phyloP scores from a whole-genome alignment of 2,329 filamentous ascomycete species.

The Sphaerostilbella broomeana region DNA sequence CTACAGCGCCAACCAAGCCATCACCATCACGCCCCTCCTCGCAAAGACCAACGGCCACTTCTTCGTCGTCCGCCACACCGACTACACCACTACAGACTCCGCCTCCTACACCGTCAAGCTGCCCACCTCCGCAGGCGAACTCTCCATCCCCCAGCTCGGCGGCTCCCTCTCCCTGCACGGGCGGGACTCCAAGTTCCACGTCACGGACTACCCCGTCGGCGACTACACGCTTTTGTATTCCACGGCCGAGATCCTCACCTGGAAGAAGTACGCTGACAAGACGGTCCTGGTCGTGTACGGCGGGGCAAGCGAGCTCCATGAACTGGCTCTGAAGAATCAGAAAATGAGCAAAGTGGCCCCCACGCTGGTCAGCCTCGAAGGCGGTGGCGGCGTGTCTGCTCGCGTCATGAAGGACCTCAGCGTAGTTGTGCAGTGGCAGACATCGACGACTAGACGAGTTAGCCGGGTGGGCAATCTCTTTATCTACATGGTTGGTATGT shows the following conservation, averaged over 20 bases:
- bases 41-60: constrained; percentile 50
- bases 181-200: constrained; percentile 60
- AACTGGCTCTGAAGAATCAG: constrained; percentile 42
- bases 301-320: constrained; percentile 54
- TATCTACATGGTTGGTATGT: constrained; percentile 34
- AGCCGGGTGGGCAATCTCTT: constrained; percentile 33
- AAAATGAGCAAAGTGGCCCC: constrained; percentile 16
- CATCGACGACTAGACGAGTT: constrained; percentile 23
- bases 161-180: constrained; percentile 52
- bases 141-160: constrained; percentile 54
- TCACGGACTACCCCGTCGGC: constrained; percentile 60
- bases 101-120: constrained; percentile 59
- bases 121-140: constrained; percentile 48
- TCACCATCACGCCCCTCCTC: constrained; percentile 56
- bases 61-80: constrained; percentile 60
- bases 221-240: constrained; percentile 57
- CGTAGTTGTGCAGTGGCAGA: constrained; percentile 27
- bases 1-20: constrained; percentile 43
- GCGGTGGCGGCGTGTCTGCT: constrained; percentile 24
- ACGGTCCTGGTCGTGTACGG: constrained; percentile 60
- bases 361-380: constrained; percentile 17
- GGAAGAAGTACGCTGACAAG: constrained; percentile 55
- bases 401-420: constrained; percentile 16
- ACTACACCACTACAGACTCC: constrained; percentile 52
- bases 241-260: constrained; percentile 63